Base-by-base conservation (phyloP, 306 rosid species). In the Lotus japonicus region DNA sequence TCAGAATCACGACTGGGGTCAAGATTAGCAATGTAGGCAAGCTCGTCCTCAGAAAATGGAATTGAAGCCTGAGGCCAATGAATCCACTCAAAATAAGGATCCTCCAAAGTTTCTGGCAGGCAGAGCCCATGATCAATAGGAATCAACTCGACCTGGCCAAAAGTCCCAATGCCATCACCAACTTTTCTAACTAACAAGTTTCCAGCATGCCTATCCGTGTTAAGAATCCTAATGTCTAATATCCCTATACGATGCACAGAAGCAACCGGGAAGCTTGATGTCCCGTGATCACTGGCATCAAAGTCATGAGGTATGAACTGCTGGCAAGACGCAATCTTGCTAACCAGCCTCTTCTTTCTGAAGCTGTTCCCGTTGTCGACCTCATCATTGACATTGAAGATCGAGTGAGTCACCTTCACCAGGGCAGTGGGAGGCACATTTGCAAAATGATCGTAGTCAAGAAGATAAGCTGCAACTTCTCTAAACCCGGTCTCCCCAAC, bases 61-160 rank as follows among this genome's bases (percentile, higher is more conserved):
- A 94, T 94, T 1, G 99, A 94, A 68, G 99, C 86, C 76, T 94
- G 99, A 44, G 99, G 99, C 99, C 99, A 94, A 77, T 94, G 99
- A 67, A 94, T 94, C 99, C 99, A 94, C 87, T 94, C 99, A 41
- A 94, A 90, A 49, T 94, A 94, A 0, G 99, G 99, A 52, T 94
- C 99, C 84, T 94, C 99, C 81, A 94, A 77, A 60, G 89, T 76
- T 63, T 94, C 99, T 0, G 99, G 99, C 58, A 94, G 77, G 84
- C 97, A 94, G 68, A 94, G 99, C 42, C 99, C 99, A 52, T 94
- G 99, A 76, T 94, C 99, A 74, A 94, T 94, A 4, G 99, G 99
- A 66, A 94, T 81, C 55, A 94, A 87, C 81, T 90, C 99, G 79
- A 94, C 90, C 82, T 85, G 92, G 76, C 90, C 95, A 82, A 94